Evolutionary conservation across 208 protist genomes (phyloP).

Genomic region (Leishmania lainsoni): DNA sequence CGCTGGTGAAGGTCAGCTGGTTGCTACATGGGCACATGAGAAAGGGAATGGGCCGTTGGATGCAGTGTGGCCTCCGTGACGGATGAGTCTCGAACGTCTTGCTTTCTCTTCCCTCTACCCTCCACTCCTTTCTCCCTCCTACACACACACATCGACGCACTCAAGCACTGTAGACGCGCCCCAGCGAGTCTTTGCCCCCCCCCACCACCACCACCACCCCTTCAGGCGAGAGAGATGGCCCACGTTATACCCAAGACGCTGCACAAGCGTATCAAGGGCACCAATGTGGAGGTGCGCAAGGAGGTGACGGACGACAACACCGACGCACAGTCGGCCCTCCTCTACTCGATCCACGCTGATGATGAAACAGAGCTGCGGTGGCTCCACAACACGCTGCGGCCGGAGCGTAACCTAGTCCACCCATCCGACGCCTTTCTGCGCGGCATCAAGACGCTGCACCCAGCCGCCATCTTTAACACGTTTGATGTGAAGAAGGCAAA

Average conservation of each 20-base stretch:
- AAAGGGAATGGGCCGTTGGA: neutral
- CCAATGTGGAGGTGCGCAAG: slow-evolving; percentile 77
- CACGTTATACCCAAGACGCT: slow-evolving; percentile 26
- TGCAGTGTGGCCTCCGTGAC: neutral
- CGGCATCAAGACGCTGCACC: slow-evolving; percentile 74
- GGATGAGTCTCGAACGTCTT: neutral
- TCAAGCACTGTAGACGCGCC: neutral
- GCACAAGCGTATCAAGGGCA: slow-evolving; percentile 72
- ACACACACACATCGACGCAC: neutral
- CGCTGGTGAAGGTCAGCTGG: neutral
- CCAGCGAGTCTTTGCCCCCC: neutral
- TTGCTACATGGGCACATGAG: neutral
- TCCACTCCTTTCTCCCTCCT: neutral
- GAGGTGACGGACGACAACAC: slow-evolving; percentile 40
- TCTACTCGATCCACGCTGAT: slow-evolving; percentile 68
- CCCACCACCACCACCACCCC: neutral
- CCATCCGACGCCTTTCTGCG: slow-evolving; percentile 72
- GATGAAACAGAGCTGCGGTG: slow-evolving; percentile 71
- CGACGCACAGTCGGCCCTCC: slow-evolving; percentile 41
- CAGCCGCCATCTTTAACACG: slow-evolving; percentile 75
- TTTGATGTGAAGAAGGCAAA: slow-evolving; percentile 78
- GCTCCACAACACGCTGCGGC: slow-evolving; percentile 71
- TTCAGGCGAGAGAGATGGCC: slow-evolving; percentile 10
- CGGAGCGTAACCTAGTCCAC: slow-evolving; percentile 71
- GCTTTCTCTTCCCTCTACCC: neutral